Evolutionary conservation across 116 monocot genomes (phyloP), one percentile per base, ranked within the genome.

Genomic region (Posidonia oceanica): DNA sequence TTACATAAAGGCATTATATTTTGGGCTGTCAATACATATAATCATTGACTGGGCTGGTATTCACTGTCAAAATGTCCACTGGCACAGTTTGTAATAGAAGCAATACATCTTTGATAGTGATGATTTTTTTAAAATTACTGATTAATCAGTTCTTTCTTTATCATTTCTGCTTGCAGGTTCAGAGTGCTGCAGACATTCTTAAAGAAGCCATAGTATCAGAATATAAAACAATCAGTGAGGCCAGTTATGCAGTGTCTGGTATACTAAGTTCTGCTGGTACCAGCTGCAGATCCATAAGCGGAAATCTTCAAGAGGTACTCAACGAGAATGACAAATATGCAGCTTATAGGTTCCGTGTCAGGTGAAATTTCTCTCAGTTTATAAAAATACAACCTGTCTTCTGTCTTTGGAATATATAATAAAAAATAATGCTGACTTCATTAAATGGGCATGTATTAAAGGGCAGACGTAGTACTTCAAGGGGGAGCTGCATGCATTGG

Each of bases 291-390:
- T 83, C 85, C 59, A 81, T 84, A 67, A 71, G 79, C 16, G 81
- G 89, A 74, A 75, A 61, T 36, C 82, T 91, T 61, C 83, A 80
- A 59, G 82, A 86, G 40, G 75, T 96, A 74, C 51, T 91, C 5
- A 71, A 80, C 54, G 79, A 75, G 64, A 71, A 14, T 66, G 69
- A 70, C 37, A 75, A 71, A 23, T 96, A 86, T 76, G 86, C 73
- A 73, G 75, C 81, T 59, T 88, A 87, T 52, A 96, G 85, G 72
- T 96, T 96, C 69, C 60, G 81, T 65, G 78, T 87, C 66, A 80
- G 85, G 96, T 96, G 73, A 82, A 58, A 29, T 29, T 54, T 68
- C 54, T 42, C 58, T 58, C 29, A 29, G 29, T 29, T 29, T 29
- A 29, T 66, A 41, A 42, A 20, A 5, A 22, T 36, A 22, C 20